Base-by-base conservation (phyloP, 345 rosid species). In the Cardamine chenopodiifolia region DNA sequence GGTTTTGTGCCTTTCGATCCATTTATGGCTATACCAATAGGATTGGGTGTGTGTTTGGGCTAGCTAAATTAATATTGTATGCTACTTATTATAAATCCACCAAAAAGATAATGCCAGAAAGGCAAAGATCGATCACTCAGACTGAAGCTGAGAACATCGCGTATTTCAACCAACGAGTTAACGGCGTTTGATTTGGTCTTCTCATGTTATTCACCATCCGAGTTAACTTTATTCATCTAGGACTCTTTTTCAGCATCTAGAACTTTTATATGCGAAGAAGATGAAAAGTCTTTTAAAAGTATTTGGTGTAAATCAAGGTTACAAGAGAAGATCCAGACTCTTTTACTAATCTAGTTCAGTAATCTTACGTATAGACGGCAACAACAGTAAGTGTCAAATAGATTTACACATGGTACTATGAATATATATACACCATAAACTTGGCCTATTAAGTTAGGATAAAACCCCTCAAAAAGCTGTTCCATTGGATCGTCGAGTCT, bases 391-490 rank as follows among this genome's bases (percentile, higher is more conserved):
- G 32, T 28, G 25, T 15, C 20, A 56, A 34, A 65, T 39, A 45
- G 14, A 54, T 54, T 18, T 71, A 37, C 37, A 62, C 54, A 62
- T 42, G 26, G 71, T 8, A 44, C 11, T 22, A 44, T 73, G 47
- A 53, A 55, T 64, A 55, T 64, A 55, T 64, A 73, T 44, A 55
- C 57, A 64, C 8, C 37, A 44, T 31, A 64, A 32, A n/a, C 17
- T 11, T 44, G 17, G 8, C 50, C 66, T 12, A 32, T 23, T n/a
- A 15, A 11, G 44, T 19, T 11, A 72, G 0, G 11, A 15, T 29
- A 42, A 20, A 47, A 3, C 17, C 29, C 8, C 48, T 83, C 80
- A 93, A 72, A 93, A 90, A 61, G 95, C 93, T 69, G 89, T 82
- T 7, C 89, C 95, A 66, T 76, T 73, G 23, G 88, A 79, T 19